phyloP scores from a whole-genome alignment of 768 basidiomycete genomes.

The Tubosaeta brunneosetosa region DNA sequence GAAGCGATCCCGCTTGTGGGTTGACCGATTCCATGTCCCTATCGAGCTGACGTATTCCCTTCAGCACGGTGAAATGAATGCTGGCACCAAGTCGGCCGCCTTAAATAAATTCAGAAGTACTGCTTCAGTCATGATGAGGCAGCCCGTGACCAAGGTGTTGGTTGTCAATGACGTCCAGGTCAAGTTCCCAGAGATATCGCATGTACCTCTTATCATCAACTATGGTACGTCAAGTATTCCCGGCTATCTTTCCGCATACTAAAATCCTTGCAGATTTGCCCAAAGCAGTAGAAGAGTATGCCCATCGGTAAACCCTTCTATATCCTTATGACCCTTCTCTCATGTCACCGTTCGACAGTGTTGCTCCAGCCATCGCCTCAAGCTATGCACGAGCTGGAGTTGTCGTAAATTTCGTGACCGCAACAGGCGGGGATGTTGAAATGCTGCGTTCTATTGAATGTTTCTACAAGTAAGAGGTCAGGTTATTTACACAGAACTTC shows the following conservation, averaged over 20 bases:
- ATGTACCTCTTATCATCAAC: constrained; percentile 92
- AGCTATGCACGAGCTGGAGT: constrained; percentile 84
- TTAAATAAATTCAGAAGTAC: constrained; percentile 78
- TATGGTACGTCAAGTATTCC: constrained; percentile 54
- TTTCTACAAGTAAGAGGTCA: constrained; percentile 79
- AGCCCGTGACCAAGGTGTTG: constrained; percentile 66
- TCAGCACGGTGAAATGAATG: constrained; percentile 94
- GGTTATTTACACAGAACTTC: not conserved
- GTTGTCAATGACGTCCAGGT: constrained; percentile 93
- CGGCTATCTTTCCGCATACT: constrained; percentile 4
- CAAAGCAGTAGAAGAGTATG: constrained; percentile 96
- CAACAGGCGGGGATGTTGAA: constrained; percentile 96
- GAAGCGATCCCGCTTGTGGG: constrained; percentile 87
- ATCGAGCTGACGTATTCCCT: constrained; percentile 11
- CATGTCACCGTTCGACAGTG: constrained; percentile 40
- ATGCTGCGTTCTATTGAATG: constrained; percentile 98
- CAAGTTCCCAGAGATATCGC: constrained; percentile 83
- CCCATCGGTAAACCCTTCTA: constrained; percentile 65
- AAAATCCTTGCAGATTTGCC: constrained; percentile 60
- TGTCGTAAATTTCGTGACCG: constrained; percentile 94
- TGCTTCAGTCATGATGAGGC: constrained; percentile 54
- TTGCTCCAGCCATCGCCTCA: constrained; percentile 83
- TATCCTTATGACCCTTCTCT: not conserved
- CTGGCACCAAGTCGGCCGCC: constrained; percentile 73
- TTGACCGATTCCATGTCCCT: constrained; percentile 8